Base-by-base conservation (phyloP, 192 early-diverging fungal genomes). In the Haplosporangium gracile region DNA sequence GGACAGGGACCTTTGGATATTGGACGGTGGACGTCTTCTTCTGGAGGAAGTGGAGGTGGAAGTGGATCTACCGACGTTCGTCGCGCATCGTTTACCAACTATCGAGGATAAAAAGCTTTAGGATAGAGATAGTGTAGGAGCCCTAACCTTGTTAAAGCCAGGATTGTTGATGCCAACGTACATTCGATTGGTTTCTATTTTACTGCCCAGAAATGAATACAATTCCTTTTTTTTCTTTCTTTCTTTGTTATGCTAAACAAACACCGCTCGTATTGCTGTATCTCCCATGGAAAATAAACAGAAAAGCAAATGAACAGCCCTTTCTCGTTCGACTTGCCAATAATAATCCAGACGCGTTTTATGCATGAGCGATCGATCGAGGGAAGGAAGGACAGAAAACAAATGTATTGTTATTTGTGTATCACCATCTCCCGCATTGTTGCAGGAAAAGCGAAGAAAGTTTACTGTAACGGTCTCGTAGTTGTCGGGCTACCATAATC, bases 41-140 rank as follows among this genome's bases (percentile, higher is more conserved):
- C 55, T 57, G 20, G 20, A 26, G 55, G 22, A 24, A 6, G 53
- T 7, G 57, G 53, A 55, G 8, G 53, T 7, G 53, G 60, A 43
- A 34, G 45, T 74, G 72, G 40, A 34, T 70, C 18, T 40, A 22
- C 34, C 32, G 40, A 70, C 5, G 38, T 26, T 24, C 69, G 69
- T 40, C 69, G 71, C n/a, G 45, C 39, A 7, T 72, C 71, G 71
- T 72, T 72, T 72, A 72, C 71, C 15, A 26, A 40, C 40, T 72
- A 72, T 26, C 18, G 71, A 45, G 45, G 45, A 26, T 72, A 45
- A 45, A 4, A 9, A 0, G 29, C 0, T 32, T 8, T 57, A 9
- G 55, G 55, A 57, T n/a, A 10, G 55, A 57, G n/a, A n/a, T 24
- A 9, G 55, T 26, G 55, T 45, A 57, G 6, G 60, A 51, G 20